A percentile compares a stretch with the other conserved stretches of the same genome.
Conservation (phyloP, 345 rosid species). For the Corymbia maculata region DNA sequence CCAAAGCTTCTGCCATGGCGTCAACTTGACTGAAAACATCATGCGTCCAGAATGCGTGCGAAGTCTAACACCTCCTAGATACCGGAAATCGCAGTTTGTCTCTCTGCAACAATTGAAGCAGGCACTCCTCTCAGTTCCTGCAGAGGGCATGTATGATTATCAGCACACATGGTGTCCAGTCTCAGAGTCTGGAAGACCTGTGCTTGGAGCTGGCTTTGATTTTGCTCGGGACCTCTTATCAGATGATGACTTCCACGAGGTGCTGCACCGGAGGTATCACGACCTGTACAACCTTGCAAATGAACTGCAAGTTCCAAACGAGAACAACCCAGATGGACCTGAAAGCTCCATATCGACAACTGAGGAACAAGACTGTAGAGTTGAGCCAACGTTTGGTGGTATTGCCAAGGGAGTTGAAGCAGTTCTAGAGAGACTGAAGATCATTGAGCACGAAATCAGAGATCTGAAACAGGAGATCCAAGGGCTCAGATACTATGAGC, state of each 20-base stretch:
- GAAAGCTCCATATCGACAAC: conserved; percentile 6
- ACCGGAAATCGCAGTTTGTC: conserved; percentile 62
- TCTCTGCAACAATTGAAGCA: conserved; percentile 63
- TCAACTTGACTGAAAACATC: conserved; percentile 68
- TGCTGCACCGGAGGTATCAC: conserved; percentile 71
- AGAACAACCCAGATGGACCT: conserved; percentile 29
- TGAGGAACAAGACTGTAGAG: conserved; percentile 31
- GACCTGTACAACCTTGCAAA: conserved; percentile 75
- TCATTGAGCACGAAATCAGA: conserved; percentile 90
- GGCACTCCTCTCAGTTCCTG: conserved; percentile 81
- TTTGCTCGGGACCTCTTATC: conserved; percentile 86
- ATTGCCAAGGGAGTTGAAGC: conserved; percentile 89
- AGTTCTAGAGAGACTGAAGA: conserved; percentile 77
- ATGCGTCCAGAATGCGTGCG: conserved; percentile 77
- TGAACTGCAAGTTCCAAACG: conserved; percentile 75
- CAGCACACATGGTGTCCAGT: conserved; percentile 88
- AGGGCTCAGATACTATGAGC: conserved; percentile 85
- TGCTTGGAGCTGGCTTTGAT: conserved; percentile 67
- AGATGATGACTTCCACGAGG: conserved; percentile 91
- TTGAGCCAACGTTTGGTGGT: conserved; percentile 80
- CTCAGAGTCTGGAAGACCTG: conserved; percentile 48
- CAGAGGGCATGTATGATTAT: conserved; percentile 87
- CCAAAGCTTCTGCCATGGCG: conserved; percentile 73
- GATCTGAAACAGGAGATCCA: conserved; percentile 96
- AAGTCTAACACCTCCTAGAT: conserved; percentile 64